Evolutionary conservation across 768 basidiomycete species (phyloP).

Genomic region (Fistulinella prunicolor): DNA sequence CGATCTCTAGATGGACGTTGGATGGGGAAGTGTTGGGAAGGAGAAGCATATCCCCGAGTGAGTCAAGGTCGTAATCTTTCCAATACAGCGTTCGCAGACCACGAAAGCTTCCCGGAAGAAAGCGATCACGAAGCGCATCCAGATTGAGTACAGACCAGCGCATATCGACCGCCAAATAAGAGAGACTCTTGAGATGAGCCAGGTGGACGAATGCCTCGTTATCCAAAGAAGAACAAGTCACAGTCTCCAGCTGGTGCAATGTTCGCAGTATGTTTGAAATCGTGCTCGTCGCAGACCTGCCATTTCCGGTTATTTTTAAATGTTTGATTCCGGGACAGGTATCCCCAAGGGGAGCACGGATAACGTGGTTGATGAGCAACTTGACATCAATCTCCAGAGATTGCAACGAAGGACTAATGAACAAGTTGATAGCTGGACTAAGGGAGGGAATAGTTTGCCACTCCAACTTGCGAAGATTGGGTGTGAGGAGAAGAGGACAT

Average conservation of each 20-base stretch:
- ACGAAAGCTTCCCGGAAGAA: constrained; percentile 12
- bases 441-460: constrained; percentile 9
- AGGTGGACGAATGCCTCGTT: constrained; percentile 23
- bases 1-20: constrained; percentile 18
- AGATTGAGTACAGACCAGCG: constrained; percentile 21
- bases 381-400: constrained; percentile 26
- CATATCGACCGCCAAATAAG: constrained; percentile 19
- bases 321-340: constrained; percentile 17
- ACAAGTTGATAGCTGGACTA: constrained; percentile 16
- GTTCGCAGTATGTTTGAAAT: constrained; percentile 17
- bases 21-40: constrained; percentile 13
- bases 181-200: constrained; percentile 19
- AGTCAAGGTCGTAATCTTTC: constrained; percentile 20
- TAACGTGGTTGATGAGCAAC: constrained; percentile 7
- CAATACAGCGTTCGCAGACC: constrained; percentile 16
- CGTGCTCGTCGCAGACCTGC: constrained; percentile 5
- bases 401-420: constrained; percentile 17
- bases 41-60: constrained; percentile 19
- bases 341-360: constrained; percentile 12
- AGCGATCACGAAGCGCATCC: constrained; percentile 10
- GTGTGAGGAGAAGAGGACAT: constrained; percentile 19
- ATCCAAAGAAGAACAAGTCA: constrained; percentile 20
- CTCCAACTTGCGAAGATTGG: constrained; percentile 20
- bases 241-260: constrained; percentile 12
- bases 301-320: constrained; percentile 23